phyloP scores from a whole-genome alignment of 176 grass and related monocot genomes.

The Carex parvula region DNA sequence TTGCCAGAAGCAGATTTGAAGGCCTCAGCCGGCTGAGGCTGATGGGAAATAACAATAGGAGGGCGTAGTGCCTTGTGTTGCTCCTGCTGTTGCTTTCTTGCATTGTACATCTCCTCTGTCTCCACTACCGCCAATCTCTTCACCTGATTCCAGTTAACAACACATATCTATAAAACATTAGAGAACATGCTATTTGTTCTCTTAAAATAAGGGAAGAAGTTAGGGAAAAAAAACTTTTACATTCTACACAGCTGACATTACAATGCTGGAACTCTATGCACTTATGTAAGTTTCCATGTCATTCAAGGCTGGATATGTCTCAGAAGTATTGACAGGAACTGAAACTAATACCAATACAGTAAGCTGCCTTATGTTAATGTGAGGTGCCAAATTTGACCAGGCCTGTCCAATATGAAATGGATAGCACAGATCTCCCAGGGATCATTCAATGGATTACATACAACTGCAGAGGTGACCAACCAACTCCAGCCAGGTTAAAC shows the following conservation, averaged over 20 bases:
- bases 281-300: not conserved
- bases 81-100: conserved; percentile 64
- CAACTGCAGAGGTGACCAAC: not conserved
- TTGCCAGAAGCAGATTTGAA: not conserved
- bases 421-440: not conserved
- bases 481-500: not conserved
- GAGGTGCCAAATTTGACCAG: not conserved
- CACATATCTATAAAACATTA: not conserved
- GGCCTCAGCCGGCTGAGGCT: not conserved
- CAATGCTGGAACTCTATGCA: not conserved
- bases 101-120: conserved; percentile 78
- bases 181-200: not conserved
- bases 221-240: not conserved
- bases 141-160: conserved; percentile 38
- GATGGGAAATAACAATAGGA: conserved; percentile 61
- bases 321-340: not conserved
- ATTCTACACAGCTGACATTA: not conserved
- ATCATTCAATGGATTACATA: not conserved
- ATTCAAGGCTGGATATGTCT: not conserved
- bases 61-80: conserved; percentile 63
- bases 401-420: not conserved
- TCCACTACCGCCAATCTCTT: conserved; percentile 90
- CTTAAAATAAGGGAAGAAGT: not conserved
- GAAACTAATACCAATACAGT: not conserved
- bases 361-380: not conserved